Percentiles rank a stretch among this genome's conserved stretches.
Evolutionary conservation across 225 moss, liverwort and hornwort species (phyloP).

Genomic region (Pseudoscleropodium purum): DNA sequence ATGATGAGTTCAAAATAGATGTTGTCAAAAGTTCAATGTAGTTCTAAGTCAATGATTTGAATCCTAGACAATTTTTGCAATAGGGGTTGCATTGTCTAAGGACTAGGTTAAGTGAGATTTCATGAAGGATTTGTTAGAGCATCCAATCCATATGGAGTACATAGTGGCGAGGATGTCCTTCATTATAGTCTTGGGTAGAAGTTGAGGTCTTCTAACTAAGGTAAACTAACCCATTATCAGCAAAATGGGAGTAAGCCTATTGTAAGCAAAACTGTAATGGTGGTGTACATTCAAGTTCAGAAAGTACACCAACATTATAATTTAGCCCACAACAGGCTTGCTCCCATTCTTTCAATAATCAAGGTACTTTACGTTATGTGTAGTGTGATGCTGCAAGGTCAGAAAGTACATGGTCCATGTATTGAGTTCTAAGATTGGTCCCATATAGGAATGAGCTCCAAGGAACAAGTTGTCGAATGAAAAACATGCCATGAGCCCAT

Average conservation of each 20-base stretch:
- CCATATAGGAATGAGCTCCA: fast-evolving
- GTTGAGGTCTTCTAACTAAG: neutral
- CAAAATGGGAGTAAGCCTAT: too few species aligned
- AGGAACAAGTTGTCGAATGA: neutral
- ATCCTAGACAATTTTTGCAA: fast-evolving
- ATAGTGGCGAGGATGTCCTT: neutral
- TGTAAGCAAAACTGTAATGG: too few species aligned
- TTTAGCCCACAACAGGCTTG: too few species aligned
- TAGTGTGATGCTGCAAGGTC: neutral
- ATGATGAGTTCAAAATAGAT: neutral
- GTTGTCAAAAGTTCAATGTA: neutral
- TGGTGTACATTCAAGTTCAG: too few species aligned
- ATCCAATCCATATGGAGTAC: neutral
- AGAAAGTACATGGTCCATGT: fast-evolving
- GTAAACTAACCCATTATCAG: too few species aligned
- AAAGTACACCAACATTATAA: too few species aligned
- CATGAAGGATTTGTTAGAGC: fast-evolving
- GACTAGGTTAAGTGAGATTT: neutral
- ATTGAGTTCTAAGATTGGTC: neutral
- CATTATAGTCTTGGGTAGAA: neutral
- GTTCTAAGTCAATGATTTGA: fast-evolving
- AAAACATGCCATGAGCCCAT: too few species aligned
- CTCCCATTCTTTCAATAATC: too few species aligned
- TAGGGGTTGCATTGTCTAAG: fast-evolving
- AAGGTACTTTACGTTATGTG: too few species aligned